These are phyloP conservation scores for Seiridium unicorne DNA, from an alignment of 2,329 filamentous ascomycete genomes.

Conservation along the genomic window DNA sequence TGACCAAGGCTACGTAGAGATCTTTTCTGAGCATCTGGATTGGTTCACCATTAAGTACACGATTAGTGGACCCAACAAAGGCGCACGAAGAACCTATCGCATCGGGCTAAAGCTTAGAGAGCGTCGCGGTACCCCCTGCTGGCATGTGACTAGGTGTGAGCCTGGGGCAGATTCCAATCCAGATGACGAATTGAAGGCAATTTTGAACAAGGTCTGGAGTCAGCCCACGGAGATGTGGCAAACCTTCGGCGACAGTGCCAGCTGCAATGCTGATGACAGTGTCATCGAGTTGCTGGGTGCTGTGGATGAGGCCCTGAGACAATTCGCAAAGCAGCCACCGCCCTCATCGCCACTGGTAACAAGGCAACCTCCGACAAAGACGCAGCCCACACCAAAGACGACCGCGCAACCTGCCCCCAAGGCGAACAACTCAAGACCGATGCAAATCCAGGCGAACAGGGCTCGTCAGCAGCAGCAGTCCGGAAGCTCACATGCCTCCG, in stretches of 20 bases:
- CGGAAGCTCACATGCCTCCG: not conserved
- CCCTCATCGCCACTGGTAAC: constrained; percentile 19
- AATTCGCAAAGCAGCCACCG: not conserved
- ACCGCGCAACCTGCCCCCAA: not conserved
- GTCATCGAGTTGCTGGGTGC: constrained; percentile 44
- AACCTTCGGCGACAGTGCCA: constrained; percentile 38
- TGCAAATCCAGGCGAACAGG: not conserved
- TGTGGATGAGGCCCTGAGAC: constrained; percentile 42
- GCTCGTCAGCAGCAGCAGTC: constrained; percentile 4
- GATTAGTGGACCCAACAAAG: constrained; percentile 28
- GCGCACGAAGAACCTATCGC: constrained; percentile 35
- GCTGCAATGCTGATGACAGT: constrained; percentile 35
- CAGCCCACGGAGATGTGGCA: constrained; percentile 24
- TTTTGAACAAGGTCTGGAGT: constrained; percentile 24
- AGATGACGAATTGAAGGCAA: constrained; percentile 26
- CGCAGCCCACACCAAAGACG: not conserved
- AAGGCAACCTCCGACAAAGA: constrained; percentile 9
- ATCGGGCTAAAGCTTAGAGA: constrained; percentile 52
- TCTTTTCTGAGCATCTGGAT: constrained; percentile 54
- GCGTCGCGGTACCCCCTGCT: constrained; percentile 48
- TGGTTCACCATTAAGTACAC: constrained; percentile 57
- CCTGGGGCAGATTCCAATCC: constrained; percentile 16
- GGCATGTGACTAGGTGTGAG: constrained; percentile 45
- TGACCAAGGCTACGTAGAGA: constrained; percentile 45
- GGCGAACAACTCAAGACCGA: not conserved